These are phyloP conservation scores for Metarhizium brunneum DNA, from an alignment of 2,329 filamentous ascomycete species.

Conservation along the genomic window DNA sequence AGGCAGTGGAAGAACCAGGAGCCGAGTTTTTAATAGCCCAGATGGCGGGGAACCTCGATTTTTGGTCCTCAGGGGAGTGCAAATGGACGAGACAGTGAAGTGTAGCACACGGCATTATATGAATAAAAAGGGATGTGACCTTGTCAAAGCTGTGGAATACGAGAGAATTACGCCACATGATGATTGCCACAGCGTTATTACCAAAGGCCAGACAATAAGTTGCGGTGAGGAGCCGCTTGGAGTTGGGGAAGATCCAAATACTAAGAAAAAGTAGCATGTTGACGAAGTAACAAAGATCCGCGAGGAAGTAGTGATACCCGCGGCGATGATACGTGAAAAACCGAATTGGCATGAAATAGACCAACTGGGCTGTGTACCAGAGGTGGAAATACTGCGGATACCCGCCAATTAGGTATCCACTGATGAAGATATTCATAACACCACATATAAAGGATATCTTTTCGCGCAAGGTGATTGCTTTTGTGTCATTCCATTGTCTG, in stretches of 20 bases:
- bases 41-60: conserved; percentile 70
- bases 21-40: conserved; percentile 65
- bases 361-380: conserved; percentile 82
- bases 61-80: conserved; percentile 54
- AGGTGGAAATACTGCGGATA: conserved; percentile 78
- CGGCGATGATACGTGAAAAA: conserved; percentile 84
- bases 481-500: conserved; percentile 79
- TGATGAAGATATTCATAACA: conserved; percentile 95
- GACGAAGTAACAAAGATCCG: conserved; percentile 97
- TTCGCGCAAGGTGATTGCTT: conserved; percentile 79
- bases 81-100: conserved; percentile 90
- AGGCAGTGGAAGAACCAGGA: conserved; percentile 68
- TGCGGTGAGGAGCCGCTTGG: conserved; percentile 84
- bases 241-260: conserved; percentile 84
- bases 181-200: conserved; percentile 95
- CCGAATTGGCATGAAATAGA: conserved; percentile 96
- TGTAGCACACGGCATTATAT: conserved; percentile 95
- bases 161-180: conserved; percentile 98
- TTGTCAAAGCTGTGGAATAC: conserved; percentile 99
- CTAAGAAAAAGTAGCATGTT: conserved; percentile 75
- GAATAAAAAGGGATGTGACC: conserved; percentile 95
- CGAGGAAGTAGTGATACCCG: conserved; percentile 94
- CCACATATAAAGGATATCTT: conserved; percentile 95
- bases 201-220: conserved; percentile 89
- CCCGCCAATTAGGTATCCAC: conserved; percentile 84